phyloP scores from a whole-genome alignment of 805 yeast genomes.

The Saccharomyces eubayanus region DNA sequence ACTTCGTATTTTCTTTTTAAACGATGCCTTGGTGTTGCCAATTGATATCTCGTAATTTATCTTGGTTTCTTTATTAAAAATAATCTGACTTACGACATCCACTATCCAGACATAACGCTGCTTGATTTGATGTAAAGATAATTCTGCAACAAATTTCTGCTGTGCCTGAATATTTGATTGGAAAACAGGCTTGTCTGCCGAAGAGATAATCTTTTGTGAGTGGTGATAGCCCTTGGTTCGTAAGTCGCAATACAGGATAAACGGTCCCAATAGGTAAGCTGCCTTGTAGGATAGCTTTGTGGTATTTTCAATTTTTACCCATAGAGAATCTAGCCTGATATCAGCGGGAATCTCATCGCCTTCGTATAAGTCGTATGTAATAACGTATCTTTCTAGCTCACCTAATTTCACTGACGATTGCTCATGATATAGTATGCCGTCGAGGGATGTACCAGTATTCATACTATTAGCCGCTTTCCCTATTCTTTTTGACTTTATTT shows the following conservation, averaged over 20 bases:
- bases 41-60: slow-evolving; percentile 55
- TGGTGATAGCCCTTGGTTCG: slow-evolving; percentile 47
- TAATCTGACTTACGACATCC: slow-evolving; percentile 62
- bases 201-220: slow-evolving; percentile 43
- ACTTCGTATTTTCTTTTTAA: slow-evolving; percentile 8
- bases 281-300: slow-evolving; percentile 48
- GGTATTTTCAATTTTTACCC: slow-evolving; percentile 52
- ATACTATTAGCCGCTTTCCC: background rate
- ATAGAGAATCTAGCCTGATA: slow-evolving; percentile 31
- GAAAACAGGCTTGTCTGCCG: slow-evolving; percentile 70
- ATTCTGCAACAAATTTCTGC: slow-evolving; percentile 49
- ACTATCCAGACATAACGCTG: slow-evolving; percentile 56
- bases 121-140: slow-evolving; percentile 57
- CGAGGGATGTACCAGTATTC: background rate
- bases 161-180: slow-evolving; percentile 68
- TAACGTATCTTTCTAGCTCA: slow-evolving; percentile 46
- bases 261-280: slow-evolving; percentile 71
- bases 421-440: slow-evolving; percentile 32
- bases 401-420: slow-evolving; percentile 46
- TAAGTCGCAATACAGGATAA: slow-evolving; percentile 61
- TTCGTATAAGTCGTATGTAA: slow-evolving; percentile 40
- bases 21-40: slow-evolving; percentile 33
- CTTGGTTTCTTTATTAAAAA: slow-evolving; percentile 54
- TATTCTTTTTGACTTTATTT: background rate
- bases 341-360: slow-evolving; percentile 24